Conservation (phyloP, 1,284 basidiomycete species). For the Ceratobasidium sp. region DNA sequence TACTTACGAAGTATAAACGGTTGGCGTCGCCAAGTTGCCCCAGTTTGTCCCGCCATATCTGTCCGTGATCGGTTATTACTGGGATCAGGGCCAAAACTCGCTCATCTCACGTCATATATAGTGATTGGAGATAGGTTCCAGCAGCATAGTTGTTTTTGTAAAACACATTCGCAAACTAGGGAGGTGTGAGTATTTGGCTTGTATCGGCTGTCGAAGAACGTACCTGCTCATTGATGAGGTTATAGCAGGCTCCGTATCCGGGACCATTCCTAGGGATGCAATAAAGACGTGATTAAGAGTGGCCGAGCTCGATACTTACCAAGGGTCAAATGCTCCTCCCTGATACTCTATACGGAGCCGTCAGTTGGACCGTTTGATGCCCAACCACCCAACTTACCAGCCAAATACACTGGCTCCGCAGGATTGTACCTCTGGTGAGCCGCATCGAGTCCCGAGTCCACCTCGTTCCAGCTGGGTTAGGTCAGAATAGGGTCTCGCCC, state of each 20-base stretch:
- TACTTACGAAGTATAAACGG: conserved; percentile 57
- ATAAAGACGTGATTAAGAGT: no score
- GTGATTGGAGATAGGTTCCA: conserved; percentile 52
- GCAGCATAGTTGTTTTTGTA: conserved; percentile 54
- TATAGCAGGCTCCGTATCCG: conserved; percentile 30
- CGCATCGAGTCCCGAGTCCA: conserved; percentile 14
- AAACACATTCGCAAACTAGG: conserved; percentile 37
- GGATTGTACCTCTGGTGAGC: conserved; percentile 24
- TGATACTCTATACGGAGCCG: conserved; percentile 10
- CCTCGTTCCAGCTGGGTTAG: conserved; percentile 35
- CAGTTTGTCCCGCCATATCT: conserved; percentile 59
- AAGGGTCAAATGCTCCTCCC: conserved; percentile 36
- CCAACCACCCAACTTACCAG: conserved; percentile 10
- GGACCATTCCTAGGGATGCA: conserved; percentile 44
- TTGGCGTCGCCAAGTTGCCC: conserved; percentile 55
- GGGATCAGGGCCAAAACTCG: neutral
- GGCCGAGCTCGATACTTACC: neutral
- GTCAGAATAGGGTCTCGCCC: no score
- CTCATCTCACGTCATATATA: conserved; percentile 50
- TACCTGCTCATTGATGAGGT: conserved; percentile 32
- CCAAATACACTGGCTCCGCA: conserved; percentile 33
- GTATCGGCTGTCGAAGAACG: conserved; percentile 21
- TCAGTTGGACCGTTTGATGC: neutral
- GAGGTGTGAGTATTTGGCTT: neutral
- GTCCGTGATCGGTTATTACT: conserved; percentile 30